A percentile compares a stretch with the other conserved stretches of the same genome.
These are phyloP conservation scores for Auxenochlorella pyrenoidosa DNA, from an alignment of 139 green algal genomes.

Conservation along the genomic window DNA sequence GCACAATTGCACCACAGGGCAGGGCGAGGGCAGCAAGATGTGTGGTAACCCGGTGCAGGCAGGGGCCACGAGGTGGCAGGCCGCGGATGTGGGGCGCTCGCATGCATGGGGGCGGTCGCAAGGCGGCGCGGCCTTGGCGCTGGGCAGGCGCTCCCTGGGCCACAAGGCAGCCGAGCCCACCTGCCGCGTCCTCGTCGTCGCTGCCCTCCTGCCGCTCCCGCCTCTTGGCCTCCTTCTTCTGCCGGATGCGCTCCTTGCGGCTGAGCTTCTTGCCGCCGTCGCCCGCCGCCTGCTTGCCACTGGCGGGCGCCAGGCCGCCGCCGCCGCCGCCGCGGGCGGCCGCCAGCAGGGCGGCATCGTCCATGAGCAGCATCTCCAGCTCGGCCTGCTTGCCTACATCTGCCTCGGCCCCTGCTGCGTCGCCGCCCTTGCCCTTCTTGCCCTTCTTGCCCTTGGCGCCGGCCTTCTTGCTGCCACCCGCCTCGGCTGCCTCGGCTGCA, in stretches of 20 bases:
- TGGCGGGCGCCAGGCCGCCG: not conserved
- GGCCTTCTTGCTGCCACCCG: slow-evolving; percentile 13
- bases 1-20: not conserved
- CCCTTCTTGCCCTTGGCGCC: slow-evolving; percentile 11
- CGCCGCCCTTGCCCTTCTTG: slow-evolving; percentile 35
- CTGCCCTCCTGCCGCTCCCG: slow-evolving; percentile 47
- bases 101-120: too few species aligned
- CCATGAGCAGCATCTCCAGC: slow-evolving; percentile 95
- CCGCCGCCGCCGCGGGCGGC: slow-evolving; percentile 29
- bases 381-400: slow-evolving; percentile 66
- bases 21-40: not conserved
- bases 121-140: too few species aligned
- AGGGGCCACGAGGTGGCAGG: not conserved
- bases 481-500: slow-evolving; percentile 3
- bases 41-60: too few species aligned
- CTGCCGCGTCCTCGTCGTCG: slow-evolving; percentile 52
- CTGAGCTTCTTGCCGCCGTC: slow-evolving; percentile 48
- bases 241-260: slow-evolving; percentile 51
- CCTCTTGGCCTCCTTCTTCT: slow-evolving; percentile 49
- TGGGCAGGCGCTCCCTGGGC: too few species aligned
- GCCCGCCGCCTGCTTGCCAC: not conserved
- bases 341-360: slow-evolving; percentile 74
- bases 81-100: not conserved
- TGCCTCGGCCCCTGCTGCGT: slow-evolving; percentile 23
- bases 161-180: too few species aligned